Conservation (phyloP, 2,329 filamentous ascomycete genomes). For the Zymoseptoria tritici region DNA sequence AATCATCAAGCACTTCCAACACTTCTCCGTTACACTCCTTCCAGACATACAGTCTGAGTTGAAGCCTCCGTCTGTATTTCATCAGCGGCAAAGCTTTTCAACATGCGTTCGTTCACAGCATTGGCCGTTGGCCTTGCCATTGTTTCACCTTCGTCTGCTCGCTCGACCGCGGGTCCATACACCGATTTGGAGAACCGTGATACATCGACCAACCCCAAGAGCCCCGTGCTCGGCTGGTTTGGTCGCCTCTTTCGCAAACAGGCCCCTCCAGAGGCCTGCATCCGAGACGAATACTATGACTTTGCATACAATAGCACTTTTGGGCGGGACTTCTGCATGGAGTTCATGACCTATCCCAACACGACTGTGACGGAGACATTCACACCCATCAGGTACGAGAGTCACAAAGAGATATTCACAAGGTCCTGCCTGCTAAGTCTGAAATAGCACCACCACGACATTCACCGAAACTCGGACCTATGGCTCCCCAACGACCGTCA, state of each 20-base stretch:
- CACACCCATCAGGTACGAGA: constrained; percentile 26
- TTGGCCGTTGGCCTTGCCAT: constrained; percentile 25
- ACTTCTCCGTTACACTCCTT: constrained; percentile 11
- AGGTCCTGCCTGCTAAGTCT: constrained; percentile 3
- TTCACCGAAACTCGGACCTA: constrained; percentile 19
- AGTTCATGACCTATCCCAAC: constrained; percentile 21
- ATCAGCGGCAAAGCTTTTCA: constrained; percentile 13
- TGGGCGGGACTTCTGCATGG: constrained; percentile 21
- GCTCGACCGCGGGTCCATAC: constrained; percentile 14
- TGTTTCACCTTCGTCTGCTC: constrained; percentile 18
- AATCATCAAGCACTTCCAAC: constrained; percentile 1
- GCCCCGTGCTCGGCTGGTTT: constrained; percentile 17
- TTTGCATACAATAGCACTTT: constrained; percentile 19
- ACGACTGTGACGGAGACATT: constrained; percentile 19
- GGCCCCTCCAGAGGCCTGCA: constrained; percentile 13
- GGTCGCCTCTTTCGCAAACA: constrained; percentile 19
- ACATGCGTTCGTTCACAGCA: constrained; percentile 22
- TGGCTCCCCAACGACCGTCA: constrained; percentile 17
- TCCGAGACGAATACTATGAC: constrained; percentile 21
- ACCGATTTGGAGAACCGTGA: constrained; percentile 15
- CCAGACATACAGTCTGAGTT: constrained; percentile 1
- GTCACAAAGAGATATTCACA: not conserved
- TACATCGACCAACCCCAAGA: constrained; percentile 3
- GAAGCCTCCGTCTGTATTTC: constrained; percentile 16
- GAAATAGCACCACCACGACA: not conserved